Evolutionary conservation across 2,329 filamentous ascomycete genomes (phyloP).

Genomic region (Neonectria hederae): DNA sequence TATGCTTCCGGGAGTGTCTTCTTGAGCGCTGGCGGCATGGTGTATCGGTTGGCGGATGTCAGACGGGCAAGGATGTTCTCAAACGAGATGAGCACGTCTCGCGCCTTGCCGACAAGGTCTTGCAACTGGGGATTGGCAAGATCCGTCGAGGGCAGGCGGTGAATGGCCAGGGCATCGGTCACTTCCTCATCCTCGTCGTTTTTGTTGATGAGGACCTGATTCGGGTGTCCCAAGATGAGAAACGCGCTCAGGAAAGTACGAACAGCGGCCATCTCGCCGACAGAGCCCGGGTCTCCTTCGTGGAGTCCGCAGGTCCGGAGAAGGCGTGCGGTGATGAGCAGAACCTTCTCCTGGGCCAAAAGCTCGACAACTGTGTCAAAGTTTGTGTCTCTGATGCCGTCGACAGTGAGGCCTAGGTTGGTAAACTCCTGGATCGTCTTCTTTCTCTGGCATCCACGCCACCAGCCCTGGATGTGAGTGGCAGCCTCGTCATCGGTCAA

Average conservation of each 20-base stretch:
- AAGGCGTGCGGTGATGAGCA: slow-evolving; percentile 72
- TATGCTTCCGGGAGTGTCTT: slow-evolving; percentile 75
- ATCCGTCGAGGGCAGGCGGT: slow-evolving; percentile 53
- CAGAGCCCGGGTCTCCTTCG: slow-evolving; percentile 70
- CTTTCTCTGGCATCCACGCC: slow-evolving; percentile 68
- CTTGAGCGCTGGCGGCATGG: slow-evolving; percentile 68
- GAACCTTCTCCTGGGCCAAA: slow-evolving; percentile 72
- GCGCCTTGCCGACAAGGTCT: slow-evolving; percentile 80
- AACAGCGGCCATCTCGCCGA: slow-evolving; percentile 74
- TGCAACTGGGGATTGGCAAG: slow-evolving; percentile 70
- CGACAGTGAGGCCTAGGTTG: slow-evolving; percentile 73
- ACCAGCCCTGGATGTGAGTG: slow-evolving; percentile 73
- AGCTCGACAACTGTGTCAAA: slow-evolving; percentile 80
- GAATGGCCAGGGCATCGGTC: slow-evolving; percentile 46
- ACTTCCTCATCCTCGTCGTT: slow-evolving; percentile 69
- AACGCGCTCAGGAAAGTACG: slow-evolving; percentile 83
- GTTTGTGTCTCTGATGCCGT: slow-evolving; percentile 72
- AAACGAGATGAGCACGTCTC: slow-evolving; percentile 80
- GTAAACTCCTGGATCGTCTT: slow-evolving; percentile 72
- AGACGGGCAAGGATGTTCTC: slow-evolving; percentile 76
- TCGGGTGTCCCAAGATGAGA: slow-evolving; percentile 81
- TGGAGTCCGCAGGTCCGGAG: slow-evolving; percentile 75
- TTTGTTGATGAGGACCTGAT: slow-evolving; percentile 80
- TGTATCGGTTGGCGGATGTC: slow-evolving; percentile 72
- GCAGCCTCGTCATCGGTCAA: slow-evolving; percentile 71